Percentiles rank a stretch among this genome's conserved stretches.
These are phyloP conservation scores for Dactylorhiza incarnata DNA, from an alignment of 106 monocot species.

Conservation along the genomic window DNA sequence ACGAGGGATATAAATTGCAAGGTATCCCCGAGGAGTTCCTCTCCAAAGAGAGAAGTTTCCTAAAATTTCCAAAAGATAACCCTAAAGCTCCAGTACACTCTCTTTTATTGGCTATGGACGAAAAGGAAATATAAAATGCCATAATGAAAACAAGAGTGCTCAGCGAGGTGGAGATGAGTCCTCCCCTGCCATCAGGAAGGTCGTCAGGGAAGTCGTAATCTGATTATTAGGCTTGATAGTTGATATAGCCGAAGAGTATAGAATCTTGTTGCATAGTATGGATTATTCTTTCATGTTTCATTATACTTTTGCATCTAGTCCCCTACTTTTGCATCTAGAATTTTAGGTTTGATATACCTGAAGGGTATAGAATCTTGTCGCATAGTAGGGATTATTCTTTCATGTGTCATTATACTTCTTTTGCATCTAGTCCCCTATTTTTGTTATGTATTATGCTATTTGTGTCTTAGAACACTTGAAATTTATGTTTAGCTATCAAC, in stretches of 20 bases:
- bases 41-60: too few relatives aligned
- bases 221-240: background rate
- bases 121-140: too few relatives aligned
- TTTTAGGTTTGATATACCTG: background rate
- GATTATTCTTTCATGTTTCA: background rate
- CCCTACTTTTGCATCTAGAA: background rate
- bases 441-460: background rate
- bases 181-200: too few relatives aligned
- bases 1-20: too few relatives aligned
- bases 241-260: background rate
- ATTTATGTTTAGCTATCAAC: background rate
- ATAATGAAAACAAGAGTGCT: too few relatives aligned
- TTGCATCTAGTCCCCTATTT: background rate
- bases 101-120: too few relatives aligned
- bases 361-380: background rate
- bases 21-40: too few relatives aligned
- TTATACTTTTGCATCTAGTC: background rate
- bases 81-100: too few relatives aligned
- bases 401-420: background rate
- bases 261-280: background rate
- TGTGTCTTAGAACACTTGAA: background rate
- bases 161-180: too few relatives aligned
- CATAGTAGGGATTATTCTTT: background rate
- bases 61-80: too few relatives aligned
- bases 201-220: too few relatives aligned